These are phyloP conservation scores for Penstemon newberryi DNA, from an alignment of 257 asterid species.

Conservation along the genomic window DNA sequence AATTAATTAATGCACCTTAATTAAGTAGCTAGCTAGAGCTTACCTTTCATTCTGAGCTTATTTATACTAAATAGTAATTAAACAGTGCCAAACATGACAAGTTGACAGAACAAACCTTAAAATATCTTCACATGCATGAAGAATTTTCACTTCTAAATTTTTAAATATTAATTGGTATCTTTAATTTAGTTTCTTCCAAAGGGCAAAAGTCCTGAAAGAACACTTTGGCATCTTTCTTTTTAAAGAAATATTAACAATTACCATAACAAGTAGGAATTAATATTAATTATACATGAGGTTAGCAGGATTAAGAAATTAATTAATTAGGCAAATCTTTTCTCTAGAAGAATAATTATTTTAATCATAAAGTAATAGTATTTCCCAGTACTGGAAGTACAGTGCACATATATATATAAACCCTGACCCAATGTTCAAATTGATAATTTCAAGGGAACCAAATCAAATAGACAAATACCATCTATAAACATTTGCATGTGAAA, in stretches of 20 bases:
- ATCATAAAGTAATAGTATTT: not conserved
- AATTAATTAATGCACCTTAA: too few species aligned
- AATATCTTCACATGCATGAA: too few species aligned
- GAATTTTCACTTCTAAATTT: too few species aligned
- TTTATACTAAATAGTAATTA: too few species aligned
- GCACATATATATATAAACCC: not conserved
- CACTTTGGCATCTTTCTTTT: conserved; percentile 22
- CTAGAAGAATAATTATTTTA: conserved; percentile 7
- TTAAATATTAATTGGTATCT: too few species aligned
- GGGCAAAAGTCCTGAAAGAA: not conserved
- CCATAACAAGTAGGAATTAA: conserved; percentile 2
- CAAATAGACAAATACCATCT: too few species aligned
- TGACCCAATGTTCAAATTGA: not conserved
- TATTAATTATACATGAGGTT: not conserved
- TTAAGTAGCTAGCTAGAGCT: too few species aligned
- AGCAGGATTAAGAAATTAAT: not conserved
- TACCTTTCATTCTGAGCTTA: too few species aligned
- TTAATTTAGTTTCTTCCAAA: not conserved
- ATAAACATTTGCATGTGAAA: too few species aligned
- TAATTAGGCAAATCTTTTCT: not conserved
- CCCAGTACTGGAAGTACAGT: not conserved
- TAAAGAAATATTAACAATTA: conserved; percentile 11
- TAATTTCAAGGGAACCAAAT: not conserved
- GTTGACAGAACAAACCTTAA: too few species aligned
- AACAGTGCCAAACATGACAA: too few species aligned